A percentile compares a stretch with the other conserved stretches of the same genome.
Conservation (phyloP, 2,329 filamentous ascomycete genomes). For the Arthrinium puccinioides region DNA sequence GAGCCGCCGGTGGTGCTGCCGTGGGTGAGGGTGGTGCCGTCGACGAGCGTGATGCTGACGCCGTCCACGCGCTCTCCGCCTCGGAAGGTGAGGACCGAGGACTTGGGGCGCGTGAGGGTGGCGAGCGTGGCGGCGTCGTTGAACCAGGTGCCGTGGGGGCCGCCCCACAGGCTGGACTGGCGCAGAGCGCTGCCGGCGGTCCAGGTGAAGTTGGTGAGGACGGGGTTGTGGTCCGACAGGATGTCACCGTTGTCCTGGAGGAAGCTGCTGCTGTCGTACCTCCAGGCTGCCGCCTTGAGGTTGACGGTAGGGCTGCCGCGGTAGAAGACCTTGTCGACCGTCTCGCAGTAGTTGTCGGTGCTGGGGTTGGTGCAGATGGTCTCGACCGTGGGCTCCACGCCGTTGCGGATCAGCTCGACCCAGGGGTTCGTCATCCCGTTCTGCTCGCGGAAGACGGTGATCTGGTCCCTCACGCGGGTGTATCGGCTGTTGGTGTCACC, state of each 20-base stretch:
- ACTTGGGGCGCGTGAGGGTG: constrained; percentile 22
- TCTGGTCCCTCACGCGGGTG: constrained; percentile 46
- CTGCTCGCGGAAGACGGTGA: constrained; percentile 39
- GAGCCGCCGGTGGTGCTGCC: constrained; percentile 45
- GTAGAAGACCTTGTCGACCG: constrained; percentile 61
- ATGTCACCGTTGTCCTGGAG: constrained; percentile 47
- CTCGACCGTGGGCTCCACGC: constrained; percentile 36
- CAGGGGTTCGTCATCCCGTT: constrained; percentile 51
- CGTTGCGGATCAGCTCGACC: constrained; percentile 45
- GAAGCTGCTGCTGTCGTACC: constrained; percentile 50
- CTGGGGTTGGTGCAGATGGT: constrained; percentile 51
- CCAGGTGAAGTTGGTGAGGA: constrained; percentile 49
- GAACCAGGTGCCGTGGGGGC: constrained; percentile 45
- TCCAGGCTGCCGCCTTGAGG: constrained; percentile 41
- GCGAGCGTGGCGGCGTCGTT: constrained; percentile 40
- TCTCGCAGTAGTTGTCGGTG: constrained; percentile 48
- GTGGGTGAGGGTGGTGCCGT: constrained; percentile 42
- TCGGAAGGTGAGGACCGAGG: constrained; percentile 33
- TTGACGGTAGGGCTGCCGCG: constrained; percentile 38
- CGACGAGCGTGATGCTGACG: constrained; percentile 37
- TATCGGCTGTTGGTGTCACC: constrained; percentile 63
- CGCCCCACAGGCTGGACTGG: constrained; percentile 40
- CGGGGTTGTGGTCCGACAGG: constrained; percentile 58
- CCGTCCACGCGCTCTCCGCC: constrained; percentile 43
- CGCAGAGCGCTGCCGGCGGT: constrained; percentile 26